phyloP scores from a whole-genome alignment of 495 filamentous ascomycete genomes.

The Aspergillus hancockii region DNA sequence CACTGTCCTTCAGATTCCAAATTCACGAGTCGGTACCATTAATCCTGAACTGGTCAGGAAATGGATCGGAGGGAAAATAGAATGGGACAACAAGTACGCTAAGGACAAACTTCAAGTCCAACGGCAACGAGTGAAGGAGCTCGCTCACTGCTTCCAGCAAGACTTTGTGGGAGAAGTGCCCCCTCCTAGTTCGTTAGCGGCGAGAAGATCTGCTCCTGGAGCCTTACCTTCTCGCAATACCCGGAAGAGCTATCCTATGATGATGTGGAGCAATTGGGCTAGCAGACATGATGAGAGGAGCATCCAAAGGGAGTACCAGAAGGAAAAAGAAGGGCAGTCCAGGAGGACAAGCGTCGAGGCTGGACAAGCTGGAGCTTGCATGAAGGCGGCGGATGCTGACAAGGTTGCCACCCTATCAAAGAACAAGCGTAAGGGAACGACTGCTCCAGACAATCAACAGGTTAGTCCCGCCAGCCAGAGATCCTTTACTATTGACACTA shows the following conservation, averaged over 20 bases:
- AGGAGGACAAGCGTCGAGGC: constrained; percentile 36
- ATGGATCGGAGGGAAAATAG: constrained; percentile 71
- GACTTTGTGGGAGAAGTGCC: constrained; percentile 73
- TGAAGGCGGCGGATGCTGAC: constrained; percentile 17
- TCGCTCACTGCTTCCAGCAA: constrained; percentile 68
- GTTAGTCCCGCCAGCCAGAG: neutral
- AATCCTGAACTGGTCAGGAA: constrained; percentile 78
- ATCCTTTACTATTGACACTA: neutral
- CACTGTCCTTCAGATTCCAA: constrained; percentile 59
- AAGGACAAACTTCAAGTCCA: constrained; percentile 68
- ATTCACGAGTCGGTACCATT: constrained; percentile 69
- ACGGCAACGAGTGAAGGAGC: constrained; percentile 67
- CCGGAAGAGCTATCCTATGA: constrained; percentile 69
- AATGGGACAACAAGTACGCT: constrained; percentile 71
- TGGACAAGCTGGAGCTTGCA: constrained; percentile 37
- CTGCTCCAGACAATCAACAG: neutral
- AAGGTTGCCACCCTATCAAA: constrained; percentile 1
- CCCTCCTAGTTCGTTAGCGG: constrained; percentile 79
- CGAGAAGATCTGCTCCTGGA: constrained; percentile 57
- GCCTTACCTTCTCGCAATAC: constrained; percentile 51
- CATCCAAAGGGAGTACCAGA: constrained; percentile 51
- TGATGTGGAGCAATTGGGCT: constrained; percentile 82
- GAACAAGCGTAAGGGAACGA: neutral
- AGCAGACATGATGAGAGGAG: constrained; percentile 82
- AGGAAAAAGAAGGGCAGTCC: constrained; percentile 25